phyloP scores from a whole-genome alignment of 129 eudicot species.

The Chrysanthemum makinoi region DNA sequence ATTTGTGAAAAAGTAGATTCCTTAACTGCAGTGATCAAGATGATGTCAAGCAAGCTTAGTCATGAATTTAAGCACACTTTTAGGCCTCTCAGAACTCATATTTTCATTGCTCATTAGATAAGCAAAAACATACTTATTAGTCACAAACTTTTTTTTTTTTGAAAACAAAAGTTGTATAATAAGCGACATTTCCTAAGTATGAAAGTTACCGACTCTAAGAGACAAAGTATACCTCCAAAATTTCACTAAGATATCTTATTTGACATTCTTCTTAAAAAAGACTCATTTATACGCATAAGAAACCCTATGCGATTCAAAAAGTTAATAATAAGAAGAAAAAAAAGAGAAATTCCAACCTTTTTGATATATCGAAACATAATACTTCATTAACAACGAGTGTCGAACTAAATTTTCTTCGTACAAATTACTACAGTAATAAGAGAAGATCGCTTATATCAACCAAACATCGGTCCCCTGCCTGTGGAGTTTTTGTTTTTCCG shows the following conservation, averaged over 20 bases:
- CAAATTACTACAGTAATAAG: background rate
- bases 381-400: too few relatives aligned
- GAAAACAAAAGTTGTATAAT: background rate
- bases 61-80: too few relatives aligned
- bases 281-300: background rate
- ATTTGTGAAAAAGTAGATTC: too few relatives aligned
- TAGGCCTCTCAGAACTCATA: background rate
- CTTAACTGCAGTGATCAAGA: too few relatives aligned
- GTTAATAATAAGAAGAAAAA: too few relatives aligned
- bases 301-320: too few relatives aligned
- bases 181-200: conserved; percentile 9
- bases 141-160: background rate
- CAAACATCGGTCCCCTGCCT: background rate
- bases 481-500: background rate
- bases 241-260: background rate
- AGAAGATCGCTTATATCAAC: too few relatives aligned
- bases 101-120: background rate
- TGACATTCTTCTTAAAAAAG: background rate
- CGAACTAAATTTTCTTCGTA: background rate
- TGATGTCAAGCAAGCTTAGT: too few relatives aligned
- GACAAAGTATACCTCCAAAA: background rate
- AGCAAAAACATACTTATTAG: too few relatives aligned
- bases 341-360: too few relatives aligned
- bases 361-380: too few relatives aligned
- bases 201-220: conserved; percentile 2